A percentile compares a stretch with the other conserved stretches of the same genome.
Conservation (phyloP, 352 stramenopile genomes). For the Globisporangium cylindrosporum region DNA sequence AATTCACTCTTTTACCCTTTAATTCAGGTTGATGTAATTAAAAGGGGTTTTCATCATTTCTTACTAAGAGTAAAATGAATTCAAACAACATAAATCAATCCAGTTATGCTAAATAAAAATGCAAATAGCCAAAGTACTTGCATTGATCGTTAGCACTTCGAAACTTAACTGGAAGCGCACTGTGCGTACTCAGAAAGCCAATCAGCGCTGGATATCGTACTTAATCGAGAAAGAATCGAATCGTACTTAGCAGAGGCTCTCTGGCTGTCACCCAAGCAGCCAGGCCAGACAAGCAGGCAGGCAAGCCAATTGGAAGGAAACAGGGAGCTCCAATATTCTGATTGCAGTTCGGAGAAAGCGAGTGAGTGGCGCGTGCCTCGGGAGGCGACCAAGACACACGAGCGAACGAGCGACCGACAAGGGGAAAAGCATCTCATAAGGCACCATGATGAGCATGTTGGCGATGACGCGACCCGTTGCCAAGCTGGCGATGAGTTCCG, state of each 20-base stretch:
- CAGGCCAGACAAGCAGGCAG: background rate
- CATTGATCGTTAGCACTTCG: background rate
- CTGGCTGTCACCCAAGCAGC: slow-evolving; percentile 7
- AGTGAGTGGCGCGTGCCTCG: background rate
- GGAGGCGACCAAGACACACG: background rate
- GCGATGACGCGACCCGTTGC: slow-evolving; percentile 9
- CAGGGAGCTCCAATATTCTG: background rate
- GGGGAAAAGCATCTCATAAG: background rate
- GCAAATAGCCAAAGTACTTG: background rate
- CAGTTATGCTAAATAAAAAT: background rate
- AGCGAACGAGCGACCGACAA: background rate
- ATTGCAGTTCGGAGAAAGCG: slow-evolving; percentile 8
- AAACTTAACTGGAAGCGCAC: background rate
- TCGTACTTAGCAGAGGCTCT: background rate
- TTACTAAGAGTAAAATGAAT: background rate
- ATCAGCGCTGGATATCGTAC: background rate
- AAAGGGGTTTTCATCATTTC: background rate
- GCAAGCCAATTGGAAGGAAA: background rate
- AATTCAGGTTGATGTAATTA: background rate
- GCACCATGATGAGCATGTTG: slow-evolving; percentile 18
- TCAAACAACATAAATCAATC: background rate
- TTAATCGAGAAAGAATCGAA: background rate
- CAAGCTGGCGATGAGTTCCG: background rate
- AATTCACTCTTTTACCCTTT: background rate
- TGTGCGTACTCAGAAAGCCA: background rate